Evolutionary conservation across 768 basidiomycete species (phyloP).

Genomic region (Calocybe cyanea): DNA sequence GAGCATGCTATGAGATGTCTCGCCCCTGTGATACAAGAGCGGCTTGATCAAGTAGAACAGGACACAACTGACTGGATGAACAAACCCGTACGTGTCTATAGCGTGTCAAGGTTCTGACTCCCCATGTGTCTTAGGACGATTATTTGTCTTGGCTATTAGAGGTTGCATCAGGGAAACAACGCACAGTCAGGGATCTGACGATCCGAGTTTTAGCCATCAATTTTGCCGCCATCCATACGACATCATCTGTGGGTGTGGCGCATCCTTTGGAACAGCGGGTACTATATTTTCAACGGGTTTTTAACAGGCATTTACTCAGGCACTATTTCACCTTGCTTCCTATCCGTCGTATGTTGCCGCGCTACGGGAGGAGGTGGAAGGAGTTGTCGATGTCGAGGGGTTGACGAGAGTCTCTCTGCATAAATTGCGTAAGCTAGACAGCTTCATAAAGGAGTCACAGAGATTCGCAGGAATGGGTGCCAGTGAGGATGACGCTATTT

Average conservation of each 20-base stretch:
- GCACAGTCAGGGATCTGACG: slow-evolving; percentile 24
- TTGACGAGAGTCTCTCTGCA: slow-evolving; percentile 28
- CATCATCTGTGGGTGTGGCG: slow-evolving; percentile 25
- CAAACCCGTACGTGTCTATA: slow-evolving; percentile 24
- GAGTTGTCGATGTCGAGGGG: slow-evolving; percentile 24
- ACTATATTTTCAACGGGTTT: too few species aligned
- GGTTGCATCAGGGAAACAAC: slow-evolving; percentile 26
- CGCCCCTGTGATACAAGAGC: slow-evolving; percentile 28
- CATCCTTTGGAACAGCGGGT: too few species aligned
- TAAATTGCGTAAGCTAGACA: slow-evolving; percentile 36
- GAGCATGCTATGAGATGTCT: slow-evolving; percentile 22
- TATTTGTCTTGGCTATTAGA: slow-evolving; percentile 44
- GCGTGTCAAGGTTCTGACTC: not conserved
- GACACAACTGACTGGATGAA: slow-evolving; percentile 27
- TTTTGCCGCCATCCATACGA: slow-evolving; percentile 38
- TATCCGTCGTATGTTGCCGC: slow-evolving; percentile 27
- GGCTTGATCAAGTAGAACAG: slow-evolving; percentile 24
- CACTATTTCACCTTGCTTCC: slow-evolving; percentile 34
- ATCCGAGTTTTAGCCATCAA: slow-evolving; percentile 31
- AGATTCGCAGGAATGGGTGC: slow-evolving; percentile 23
- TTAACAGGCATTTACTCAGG: slow-evolving; percentile 32
- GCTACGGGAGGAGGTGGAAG: slow-evolving; percentile 39
- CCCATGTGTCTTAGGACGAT: slow-evolving; percentile 32
- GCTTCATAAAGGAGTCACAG: slow-evolving; percentile 36
- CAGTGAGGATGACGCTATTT: slow-evolving; percentile 15